Conservation (phyloP, 2,329 filamentous ascomycete genomes). For the Laburnicola sp. region DNA sequence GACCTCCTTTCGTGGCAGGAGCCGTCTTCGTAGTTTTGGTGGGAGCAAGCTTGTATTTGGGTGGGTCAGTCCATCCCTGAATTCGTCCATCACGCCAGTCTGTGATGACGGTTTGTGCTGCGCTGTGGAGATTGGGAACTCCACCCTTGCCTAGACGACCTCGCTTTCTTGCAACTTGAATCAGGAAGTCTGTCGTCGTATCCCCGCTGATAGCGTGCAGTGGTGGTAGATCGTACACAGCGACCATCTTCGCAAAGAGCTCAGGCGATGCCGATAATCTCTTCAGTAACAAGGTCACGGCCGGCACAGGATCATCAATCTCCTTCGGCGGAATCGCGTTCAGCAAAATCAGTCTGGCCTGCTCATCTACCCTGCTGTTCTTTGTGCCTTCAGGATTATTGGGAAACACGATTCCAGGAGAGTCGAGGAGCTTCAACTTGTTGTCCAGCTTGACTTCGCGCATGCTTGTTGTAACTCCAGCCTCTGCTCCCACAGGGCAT, state of each 20-base stretch:
- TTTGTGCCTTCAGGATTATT: conserved; percentile 56
- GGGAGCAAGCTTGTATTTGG: conserved; percentile 63
- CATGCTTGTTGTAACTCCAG: conserved; percentile 86
- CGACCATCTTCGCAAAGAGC: conserved; percentile 76
- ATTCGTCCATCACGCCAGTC: conserved; percentile 96
- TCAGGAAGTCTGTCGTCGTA: conserved; percentile 83
- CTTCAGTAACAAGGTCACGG: conserved; percentile 80
- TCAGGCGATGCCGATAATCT: conserved; percentile 73
- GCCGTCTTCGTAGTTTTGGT: conserved; percentile 45
- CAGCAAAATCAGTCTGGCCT: conserved; percentile 80
- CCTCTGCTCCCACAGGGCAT: conserved; percentile 87
- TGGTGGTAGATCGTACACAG: conserved; percentile 81
- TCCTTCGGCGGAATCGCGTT: conserved; percentile 93
- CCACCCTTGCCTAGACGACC: conserved; percentile 87
- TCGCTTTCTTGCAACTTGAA: conserved; percentile 92
- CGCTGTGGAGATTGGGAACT: conserved; percentile 82
- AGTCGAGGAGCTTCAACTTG: conserved; percentile 91
- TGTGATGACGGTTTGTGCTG: conserved; percentile 90
- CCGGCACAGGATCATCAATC: conserved; percentile 88
- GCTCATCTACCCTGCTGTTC: conserved; percentile 66
- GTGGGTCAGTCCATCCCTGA: conserved; percentile 85
- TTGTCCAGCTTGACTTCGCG: conserved; percentile 91
- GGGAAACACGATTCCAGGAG: conserved; percentile 92
- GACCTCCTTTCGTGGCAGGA: conserved; percentile 32
- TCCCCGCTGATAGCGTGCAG: conserved; percentile 72